phyloP scores from a whole-genome alignment of 257 asterid genomes.

The Plantago elongata region DNA sequence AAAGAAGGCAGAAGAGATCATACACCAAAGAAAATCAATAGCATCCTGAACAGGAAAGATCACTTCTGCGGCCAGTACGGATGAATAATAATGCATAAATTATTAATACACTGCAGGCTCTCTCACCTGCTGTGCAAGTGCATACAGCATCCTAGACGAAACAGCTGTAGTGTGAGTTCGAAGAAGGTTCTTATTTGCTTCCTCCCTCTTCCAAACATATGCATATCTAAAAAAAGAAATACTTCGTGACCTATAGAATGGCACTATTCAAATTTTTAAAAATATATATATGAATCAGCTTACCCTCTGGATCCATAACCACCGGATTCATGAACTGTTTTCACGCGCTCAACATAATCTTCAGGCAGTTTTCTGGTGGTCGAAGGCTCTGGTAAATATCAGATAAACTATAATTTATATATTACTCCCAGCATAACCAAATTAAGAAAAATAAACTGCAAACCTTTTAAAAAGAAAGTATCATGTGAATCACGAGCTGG shows the following conservation, averaged over 20 bases:
- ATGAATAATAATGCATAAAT: no score
- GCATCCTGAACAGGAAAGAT: constrained; percentile 1
- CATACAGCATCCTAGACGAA: constrained; percentile 88
- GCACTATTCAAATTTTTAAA: constrained; percentile 2
- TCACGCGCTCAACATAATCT: constrained; percentile 89
- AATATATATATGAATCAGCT: constrained; percentile 21
- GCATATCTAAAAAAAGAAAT: constrained; percentile 50
- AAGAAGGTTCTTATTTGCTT: constrained; percentile 90
- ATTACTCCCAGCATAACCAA: constrained; percentile 2
- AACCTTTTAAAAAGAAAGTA: constrained; percentile 92
- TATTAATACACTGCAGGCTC: neutral
- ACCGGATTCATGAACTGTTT: constrained; percentile 78
- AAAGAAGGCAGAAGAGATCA: neutral
- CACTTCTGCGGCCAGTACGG: no score
- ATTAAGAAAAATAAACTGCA: constrained; percentile 21
- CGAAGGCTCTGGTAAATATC: constrained; percentile 61
- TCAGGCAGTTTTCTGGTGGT: constrained; percentile 76
- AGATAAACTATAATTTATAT: constrained; percentile 17
- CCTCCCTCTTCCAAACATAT: constrained; percentile 95
- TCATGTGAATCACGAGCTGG: constrained; percentile 99
- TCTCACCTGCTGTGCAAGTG: constrained; percentile 89
- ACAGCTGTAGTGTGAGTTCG: constrained; percentile 99
- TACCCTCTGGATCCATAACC: constrained; percentile 98
- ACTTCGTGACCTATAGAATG: constrained; percentile 8
- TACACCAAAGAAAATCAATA: neutral